A percentile compares a stretch with the other conserved stretches of the same genome.
phyloP scores from a whole-genome alignment of 352 stramenopile species.

The Pythium coloratum region DNA sequence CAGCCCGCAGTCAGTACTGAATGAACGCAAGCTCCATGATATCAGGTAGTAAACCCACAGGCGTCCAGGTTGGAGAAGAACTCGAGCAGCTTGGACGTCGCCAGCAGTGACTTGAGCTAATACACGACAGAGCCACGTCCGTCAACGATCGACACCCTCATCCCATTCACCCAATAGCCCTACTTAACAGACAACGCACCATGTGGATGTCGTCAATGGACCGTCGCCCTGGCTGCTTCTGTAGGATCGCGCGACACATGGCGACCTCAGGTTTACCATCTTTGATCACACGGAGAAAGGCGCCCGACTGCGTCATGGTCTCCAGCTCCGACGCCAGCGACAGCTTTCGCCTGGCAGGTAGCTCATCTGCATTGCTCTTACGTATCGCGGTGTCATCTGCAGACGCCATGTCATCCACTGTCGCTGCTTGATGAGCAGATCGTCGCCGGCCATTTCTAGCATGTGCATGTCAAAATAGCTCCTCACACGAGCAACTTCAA shows the following conservation, averaged over 20 bases:
- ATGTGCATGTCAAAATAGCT: conserved; percentile 1
- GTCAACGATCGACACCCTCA: not conserved
- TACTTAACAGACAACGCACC: conserved; percentile 25
- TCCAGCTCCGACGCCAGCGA: conserved; percentile 34
- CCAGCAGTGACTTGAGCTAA: conserved; percentile 71
- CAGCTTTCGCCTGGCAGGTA: conserved; percentile 19
- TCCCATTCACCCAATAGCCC: no score
- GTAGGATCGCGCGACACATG: conserved; percentile 52
- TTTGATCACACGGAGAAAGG: conserved; percentile 29
- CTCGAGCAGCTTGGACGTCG: conserved; percentile 69
- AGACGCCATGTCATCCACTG: not conserved
- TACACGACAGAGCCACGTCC: not conserved
- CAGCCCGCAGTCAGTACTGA: not conserved
- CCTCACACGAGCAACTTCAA: not conserved
- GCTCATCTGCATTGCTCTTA: not conserved
- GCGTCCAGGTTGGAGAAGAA: conserved; percentile 82
- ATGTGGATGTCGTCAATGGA: conserved; percentile 76
- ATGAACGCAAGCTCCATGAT: not conserved
- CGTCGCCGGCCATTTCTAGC: no score
- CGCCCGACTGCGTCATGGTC: conserved; percentile 29
- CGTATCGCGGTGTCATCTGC: not conserved
- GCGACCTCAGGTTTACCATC: conserved; percentile 51
- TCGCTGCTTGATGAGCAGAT: not conserved
- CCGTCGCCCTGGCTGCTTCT: conserved; percentile 49
- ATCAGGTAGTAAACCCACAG: conserved; percentile 38